These are phyloP conservation scores for Starmerella powellii DNA, from an alignment of 805 yeast species.

Conservation along the genomic window DNA sequence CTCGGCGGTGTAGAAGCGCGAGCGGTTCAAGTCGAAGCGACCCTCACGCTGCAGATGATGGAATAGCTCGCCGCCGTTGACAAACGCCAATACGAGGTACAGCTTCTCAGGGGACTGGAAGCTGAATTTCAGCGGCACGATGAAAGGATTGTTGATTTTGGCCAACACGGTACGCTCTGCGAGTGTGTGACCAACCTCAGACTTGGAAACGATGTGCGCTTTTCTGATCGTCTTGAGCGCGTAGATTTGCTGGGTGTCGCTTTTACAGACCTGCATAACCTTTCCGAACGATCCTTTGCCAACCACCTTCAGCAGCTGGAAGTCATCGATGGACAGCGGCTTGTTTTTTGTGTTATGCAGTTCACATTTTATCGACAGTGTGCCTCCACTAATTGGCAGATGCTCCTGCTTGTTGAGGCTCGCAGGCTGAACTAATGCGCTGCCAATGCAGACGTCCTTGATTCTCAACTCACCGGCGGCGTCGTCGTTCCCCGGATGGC, in stretches of 20 bases:
- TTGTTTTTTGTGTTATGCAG: conserved; percentile 27
- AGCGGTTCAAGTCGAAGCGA: conserved; percentile 72
- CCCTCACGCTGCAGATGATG: conserved; percentile 89
- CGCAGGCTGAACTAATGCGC: conserved; percentile 15
- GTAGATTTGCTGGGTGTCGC: conserved; percentile 87
- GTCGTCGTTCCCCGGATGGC: conserved; percentile 41
- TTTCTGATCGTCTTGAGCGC: conserved; percentile 90
- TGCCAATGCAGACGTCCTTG: conserved; percentile 18
- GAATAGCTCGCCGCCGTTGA: conserved; percentile 94
- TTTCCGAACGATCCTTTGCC: conserved; percentile 98
- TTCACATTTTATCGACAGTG: conserved; percentile 20
- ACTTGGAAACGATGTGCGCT: conserved; percentile 83
- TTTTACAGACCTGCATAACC: conserved; percentile 96
- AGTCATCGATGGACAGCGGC: conserved; percentile 76
- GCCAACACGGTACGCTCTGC: conserved; percentile 95
- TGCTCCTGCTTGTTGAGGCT: conserved; percentile 30
- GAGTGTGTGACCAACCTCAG: conserved; percentile 90
- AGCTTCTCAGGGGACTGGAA: conserved; percentile 96
- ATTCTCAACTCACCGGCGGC: conserved; percentile 58
- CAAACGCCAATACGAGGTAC: conserved; percentile 79
- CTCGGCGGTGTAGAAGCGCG: conserved; percentile 91
- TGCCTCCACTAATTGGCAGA: conserved; percentile 24
- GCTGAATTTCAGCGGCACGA: conserved; percentile 89
- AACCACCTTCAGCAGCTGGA: conserved; percentile 83
- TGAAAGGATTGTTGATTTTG: conserved; percentile 84